Evolutionary conservation across 1,139 yeast genomes (phyloP).

Genomic region (Hemisphaericaspora subhashii): DNA sequence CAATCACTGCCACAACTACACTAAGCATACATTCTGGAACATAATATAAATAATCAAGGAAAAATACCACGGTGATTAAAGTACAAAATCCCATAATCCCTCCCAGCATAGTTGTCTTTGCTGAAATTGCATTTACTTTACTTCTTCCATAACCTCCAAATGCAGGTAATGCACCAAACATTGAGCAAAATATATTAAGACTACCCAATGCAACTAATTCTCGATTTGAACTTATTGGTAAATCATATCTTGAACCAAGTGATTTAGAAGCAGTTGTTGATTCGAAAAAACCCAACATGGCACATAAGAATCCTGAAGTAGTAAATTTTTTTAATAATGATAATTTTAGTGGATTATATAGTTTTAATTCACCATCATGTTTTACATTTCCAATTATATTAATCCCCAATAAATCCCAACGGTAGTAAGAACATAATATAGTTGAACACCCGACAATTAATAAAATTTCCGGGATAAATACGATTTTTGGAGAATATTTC

Average conservation of each 20-base stretch:
- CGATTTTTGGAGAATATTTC: conserved; percentile 26
- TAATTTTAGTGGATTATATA: conserved; percentile 39
- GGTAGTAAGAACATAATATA: conserved; percentile 48
- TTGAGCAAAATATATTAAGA: conserved; percentile 64
- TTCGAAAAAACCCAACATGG: conserved; percentile 89
- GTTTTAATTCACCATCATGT: conserved; percentile 21
- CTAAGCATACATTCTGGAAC: conserved; percentile 82
- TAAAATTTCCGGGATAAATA: conserved; percentile 81
- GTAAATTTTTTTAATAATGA: conserved; percentile 44
- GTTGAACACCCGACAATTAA: conserved; percentile 69
- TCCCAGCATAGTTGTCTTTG: conserved; percentile 82
- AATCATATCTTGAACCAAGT: conserved; percentile 62
- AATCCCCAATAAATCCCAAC: conserved; percentile 62
- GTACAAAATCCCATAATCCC: conserved; percentile 77
- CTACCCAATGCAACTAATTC: conserved; percentile 82
- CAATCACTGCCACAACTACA: conserved; percentile 79
- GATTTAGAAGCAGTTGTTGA: conserved; percentile 91
- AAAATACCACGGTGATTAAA: conserved; percentile 58
- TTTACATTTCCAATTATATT: conserved; percentile 69
- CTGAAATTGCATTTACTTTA: conserved; percentile 83
- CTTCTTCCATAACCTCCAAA: conserved; percentile 97
- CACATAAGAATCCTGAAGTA: conserved; percentile 69
- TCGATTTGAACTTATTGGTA: conserved; percentile 71
- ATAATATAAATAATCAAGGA: conserved; percentile 65
- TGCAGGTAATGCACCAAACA: conserved; percentile 83